Evolutionary conservation across 148 eudicot genomes (phyloP).

Genomic region (Heliosperma pusillum): DNA sequence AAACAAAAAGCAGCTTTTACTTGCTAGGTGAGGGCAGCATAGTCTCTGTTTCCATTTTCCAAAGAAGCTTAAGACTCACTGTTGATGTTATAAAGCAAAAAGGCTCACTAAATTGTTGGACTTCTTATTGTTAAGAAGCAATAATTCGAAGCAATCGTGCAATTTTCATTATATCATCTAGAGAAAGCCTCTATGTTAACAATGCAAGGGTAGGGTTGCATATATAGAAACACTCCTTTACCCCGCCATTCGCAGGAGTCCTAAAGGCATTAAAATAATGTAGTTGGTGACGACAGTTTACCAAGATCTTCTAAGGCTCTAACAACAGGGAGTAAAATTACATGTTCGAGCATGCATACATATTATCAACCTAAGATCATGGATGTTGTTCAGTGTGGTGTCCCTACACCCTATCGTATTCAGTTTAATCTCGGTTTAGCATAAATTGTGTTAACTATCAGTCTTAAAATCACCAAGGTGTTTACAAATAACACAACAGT

Average conservation of each 20-base stretch:
- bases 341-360: not conserved
- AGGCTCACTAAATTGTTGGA: too few relatives aligned
- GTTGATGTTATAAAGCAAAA: too few relatives aligned
- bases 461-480: not conserved
- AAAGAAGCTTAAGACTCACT: not conserved
- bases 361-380: not conserved
- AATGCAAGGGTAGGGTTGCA: too few relatives aligned
- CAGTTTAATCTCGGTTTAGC: not conserved
- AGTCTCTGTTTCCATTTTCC: not conserved
- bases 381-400: not conserved
- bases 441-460: not conserved
- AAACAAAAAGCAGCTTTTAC: not conserved
- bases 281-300: not conserved
- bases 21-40: not conserved
- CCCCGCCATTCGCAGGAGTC: too few relatives aligned
- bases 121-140: too few relatives aligned
- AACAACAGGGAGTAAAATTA: not conserved
- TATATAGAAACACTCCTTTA: too few relatives aligned
- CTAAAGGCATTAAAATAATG: too few relatives aligned
- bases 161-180: too few relatives aligned
- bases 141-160: too few relatives aligned
- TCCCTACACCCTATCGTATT: not conserved
- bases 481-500: not conserved
- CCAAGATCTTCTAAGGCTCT: not conserved
- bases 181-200: too few relatives aligned